These are phyloP conservation scores for Bromus sterilis DNA, from an alignment of 176 grass and related monocot species.

Conservation along the genomic window DNA sequence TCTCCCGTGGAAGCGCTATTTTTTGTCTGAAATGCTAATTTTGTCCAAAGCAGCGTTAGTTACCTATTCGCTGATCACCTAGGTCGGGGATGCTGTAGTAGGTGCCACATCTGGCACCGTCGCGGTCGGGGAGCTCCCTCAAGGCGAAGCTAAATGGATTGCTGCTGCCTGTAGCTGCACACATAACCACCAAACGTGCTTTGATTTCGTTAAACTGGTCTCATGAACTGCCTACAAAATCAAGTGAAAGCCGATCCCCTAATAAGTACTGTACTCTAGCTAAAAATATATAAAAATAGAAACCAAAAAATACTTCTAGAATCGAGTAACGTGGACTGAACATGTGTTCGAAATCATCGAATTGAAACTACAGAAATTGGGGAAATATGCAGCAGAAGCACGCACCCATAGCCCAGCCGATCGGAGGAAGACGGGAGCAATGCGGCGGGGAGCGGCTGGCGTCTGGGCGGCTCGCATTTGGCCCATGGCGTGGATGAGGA, in stretches of 20 bases:
- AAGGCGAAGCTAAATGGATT: slow-evolving; percentile 29
- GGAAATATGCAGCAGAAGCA: neutral
- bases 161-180: slow-evolving; percentile 17
- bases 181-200: neutral
- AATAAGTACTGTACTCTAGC: no score
- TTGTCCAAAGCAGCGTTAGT: neutral
- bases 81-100: slow-evolving; percentile 46
- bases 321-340: neutral
- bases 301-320: neutral
- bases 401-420: neutral
- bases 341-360: neutral
- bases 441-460: neutral
- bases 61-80: slow-evolving; percentile 33
- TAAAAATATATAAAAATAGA: no score
- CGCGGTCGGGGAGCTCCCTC: slow-evolving; percentile 10
- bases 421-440: neutral
- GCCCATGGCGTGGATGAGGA: neutral
- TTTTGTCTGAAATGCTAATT: neutral
- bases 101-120: slow-evolving; percentile 5
- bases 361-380: neutral
- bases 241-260: neutral
- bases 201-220: neutral
- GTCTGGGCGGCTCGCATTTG: neutral
- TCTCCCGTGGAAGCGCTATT: neutral
- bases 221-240: neutral